phyloP scores from a whole-genome alignment of 805 yeast species.

The Saccharomycopsis synnaedendra region DNA sequence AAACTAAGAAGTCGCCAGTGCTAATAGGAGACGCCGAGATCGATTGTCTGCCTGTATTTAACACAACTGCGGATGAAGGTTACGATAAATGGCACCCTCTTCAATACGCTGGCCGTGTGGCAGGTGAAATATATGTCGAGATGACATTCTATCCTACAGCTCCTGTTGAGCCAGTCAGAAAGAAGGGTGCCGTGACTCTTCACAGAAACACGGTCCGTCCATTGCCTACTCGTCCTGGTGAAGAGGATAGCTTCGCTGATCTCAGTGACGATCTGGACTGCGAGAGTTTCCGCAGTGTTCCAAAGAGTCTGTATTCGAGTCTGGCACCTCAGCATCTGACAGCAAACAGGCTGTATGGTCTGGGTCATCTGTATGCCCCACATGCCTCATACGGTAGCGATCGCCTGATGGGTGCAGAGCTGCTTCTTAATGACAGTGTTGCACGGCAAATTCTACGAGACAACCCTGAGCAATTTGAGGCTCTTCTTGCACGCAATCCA shows the following conservation, averaged over 20 bases:
- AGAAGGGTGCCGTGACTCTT: constrained; percentile 11
- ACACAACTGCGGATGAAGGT: constrained; percentile 59
- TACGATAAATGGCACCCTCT: constrained; percentile 79
- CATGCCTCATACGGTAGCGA: not conserved
- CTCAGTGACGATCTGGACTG: not conserved
- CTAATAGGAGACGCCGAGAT: constrained; percentile 75
- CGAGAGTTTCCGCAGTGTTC: not conserved
- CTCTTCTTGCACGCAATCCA: constrained; percentile 13
- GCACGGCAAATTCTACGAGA: constrained; percentile 12
- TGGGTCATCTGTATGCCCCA: not conserved
- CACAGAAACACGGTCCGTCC: constrained; percentile 14
- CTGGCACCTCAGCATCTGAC: not conserved
- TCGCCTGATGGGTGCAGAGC: not conserved
- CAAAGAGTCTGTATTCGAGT: not conserved
- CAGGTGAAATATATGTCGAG: constrained; percentile 83
- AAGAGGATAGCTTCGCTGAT: constrained; percentile 1
- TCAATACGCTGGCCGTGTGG: constrained; percentile 54
- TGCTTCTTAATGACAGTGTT: constrained; percentile 3
- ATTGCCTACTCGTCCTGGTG: constrained; percentile 13
- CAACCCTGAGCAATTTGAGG: constrained; percentile 13
- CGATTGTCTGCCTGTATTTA: constrained; percentile 63
- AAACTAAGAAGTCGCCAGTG: constrained; percentile 75
- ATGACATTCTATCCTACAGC: constrained; percentile 75
- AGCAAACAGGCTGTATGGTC: not conserved
- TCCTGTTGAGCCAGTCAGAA: constrained; percentile 16